These are phyloP conservation scores for Theobroma grandiflorum DNA, from an alignment of 441 rosid species.

Conservation along the genomic window DNA sequence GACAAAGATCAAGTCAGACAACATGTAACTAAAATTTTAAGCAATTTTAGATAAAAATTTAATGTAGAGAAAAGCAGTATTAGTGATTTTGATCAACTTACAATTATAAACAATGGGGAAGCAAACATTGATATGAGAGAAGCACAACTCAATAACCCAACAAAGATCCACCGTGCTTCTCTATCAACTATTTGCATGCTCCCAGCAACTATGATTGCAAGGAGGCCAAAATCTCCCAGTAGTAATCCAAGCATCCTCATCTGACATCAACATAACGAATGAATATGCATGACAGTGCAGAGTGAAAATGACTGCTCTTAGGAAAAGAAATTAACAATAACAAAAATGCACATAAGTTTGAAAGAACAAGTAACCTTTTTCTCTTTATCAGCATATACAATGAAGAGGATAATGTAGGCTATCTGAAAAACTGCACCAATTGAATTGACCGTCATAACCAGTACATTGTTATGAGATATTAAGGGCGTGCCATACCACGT, in stretches of 20 bases:
- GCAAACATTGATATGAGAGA: slow-evolving; percentile 85
- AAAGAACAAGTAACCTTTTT: slow-evolving; percentile 50
- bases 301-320: slow-evolving; percentile 18
- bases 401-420: slow-evolving; percentile 59
- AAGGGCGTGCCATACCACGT: slow-evolving; percentile 76
- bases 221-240: slow-evolving; percentile 48
- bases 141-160: slow-evolving; percentile 64
- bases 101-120: slow-evolving; percentile 72
- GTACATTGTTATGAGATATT: slow-evolving; percentile 52
- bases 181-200: slow-evolving; percentile 56
- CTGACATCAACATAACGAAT: slow-evolving; percentile 41
- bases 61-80: background rate
- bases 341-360: background rate
- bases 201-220: slow-evolving; percentile 51
- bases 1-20: slow-evolving; percentile 3
- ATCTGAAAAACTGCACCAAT: slow-evolving; percentile 71
- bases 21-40: background rate
- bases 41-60: background rate
- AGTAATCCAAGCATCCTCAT: slow-evolving; percentile 60
- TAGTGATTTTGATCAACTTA: slow-evolving; percentile 32
- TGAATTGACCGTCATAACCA: slow-evolving; percentile 71
- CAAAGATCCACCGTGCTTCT: slow-evolving; percentile 45
- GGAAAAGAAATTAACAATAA: slow-evolving; percentile 11
- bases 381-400: slow-evolving; percentile 50
- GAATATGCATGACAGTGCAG: slow-evolving; percentile 5